Conservation (phyloP, 2,329 filamentous ascomycete genomes). For the Monosporascus ibericus region DNA sequence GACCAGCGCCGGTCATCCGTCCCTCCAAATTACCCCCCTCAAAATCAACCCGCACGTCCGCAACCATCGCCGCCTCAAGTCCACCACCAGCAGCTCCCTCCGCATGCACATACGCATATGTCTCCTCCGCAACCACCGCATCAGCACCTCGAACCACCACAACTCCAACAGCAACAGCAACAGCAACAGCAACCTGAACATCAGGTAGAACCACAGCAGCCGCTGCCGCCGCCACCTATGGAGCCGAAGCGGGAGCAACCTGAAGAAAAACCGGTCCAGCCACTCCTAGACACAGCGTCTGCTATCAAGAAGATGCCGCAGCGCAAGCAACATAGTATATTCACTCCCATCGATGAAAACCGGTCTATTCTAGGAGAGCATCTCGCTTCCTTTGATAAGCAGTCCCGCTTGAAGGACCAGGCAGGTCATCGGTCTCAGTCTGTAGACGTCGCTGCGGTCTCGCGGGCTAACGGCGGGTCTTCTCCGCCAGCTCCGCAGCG, state of each 20-base stretch:
- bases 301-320: constrained; percentile 60
- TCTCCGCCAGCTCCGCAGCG: constrained; percentile 51
- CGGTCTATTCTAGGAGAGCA: constrained; percentile 84
- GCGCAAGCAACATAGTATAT: constrained; percentile 85
- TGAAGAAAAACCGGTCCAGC: constrained; percentile 39
- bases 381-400: constrained; percentile 60
- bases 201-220: constrained; percentile 26
- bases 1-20: constrained; percentile 70
- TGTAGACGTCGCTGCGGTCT: constrained; percentile 54
- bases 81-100: constrained; percentile 44
- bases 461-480: constrained; percentile 43
- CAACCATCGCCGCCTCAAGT: constrained; percentile 56
- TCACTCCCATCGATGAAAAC: constrained; percentile 93
- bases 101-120: constrained; percentile 41
- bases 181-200: constrained; percentile 44
- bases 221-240: constrained; percentile 43
- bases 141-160: constrained; percentile 32
- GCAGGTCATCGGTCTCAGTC: constrained; percentile 51
- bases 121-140: constrained; percentile 48
- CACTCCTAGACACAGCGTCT: constrained; percentile 43
- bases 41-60: constrained; percentile 46
- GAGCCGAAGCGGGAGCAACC: constrained; percentile 44
- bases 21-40: constrained; percentile 58
- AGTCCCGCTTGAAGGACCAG: constrained; percentile 38
- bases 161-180: constrained; percentile 43